These are phyloP conservation scores for Penicillium chermesinum DNA, from an alignment of 495 filamentous ascomycete genomes.

Conservation along the genomic window DNA sequence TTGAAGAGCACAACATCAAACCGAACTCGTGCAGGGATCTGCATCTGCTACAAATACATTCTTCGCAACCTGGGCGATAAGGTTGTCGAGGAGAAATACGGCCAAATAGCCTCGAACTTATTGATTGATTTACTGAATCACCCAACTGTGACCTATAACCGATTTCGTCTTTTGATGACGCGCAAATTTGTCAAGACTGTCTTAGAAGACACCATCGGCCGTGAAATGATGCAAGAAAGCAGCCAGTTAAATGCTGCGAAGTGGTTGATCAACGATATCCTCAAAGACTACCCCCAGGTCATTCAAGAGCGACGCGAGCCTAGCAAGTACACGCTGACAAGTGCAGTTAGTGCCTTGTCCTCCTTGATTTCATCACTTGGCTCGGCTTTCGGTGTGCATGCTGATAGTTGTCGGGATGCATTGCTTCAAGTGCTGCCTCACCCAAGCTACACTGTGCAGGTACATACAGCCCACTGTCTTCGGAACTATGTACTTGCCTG, in stretches of 20 bases:
- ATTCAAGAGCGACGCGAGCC: conserved; percentile 89
- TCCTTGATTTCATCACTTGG: conserved; percentile 76
- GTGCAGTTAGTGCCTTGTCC: conserved; percentile 72
- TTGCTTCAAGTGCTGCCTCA: conserved; percentile 90
- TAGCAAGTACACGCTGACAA: conserved; percentile 76
- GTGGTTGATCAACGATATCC: conserved; percentile 75
- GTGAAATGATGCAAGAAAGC: conserved; percentile 77
- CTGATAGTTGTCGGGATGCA: conserved; percentile 78
- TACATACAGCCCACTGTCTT: conserved; percentile 78
- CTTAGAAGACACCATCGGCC: conserved; percentile 77
- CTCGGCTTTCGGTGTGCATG: conserved; percentile 68
- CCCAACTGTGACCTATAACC: conserved; percentile 70
- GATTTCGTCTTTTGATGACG: conserved; percentile 81
- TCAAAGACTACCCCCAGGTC: conserved; percentile 93
- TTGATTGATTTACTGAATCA: conserved; percentile 74
- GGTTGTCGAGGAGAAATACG: conserved; percentile 73
- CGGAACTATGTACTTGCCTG: conserved; percentile 84
- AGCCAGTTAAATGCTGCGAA: conserved; percentile 79
- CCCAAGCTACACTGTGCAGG: conserved; percentile 91
- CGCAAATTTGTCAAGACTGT: conserved; percentile 80
- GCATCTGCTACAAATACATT: conserved; percentile 78
- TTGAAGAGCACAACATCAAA: conserved; percentile 74
- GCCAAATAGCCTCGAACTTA: conserved; percentile 73
- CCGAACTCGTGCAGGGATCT: conserved; percentile 74
- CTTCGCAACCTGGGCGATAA: conserved; percentile 68